Conservation (phyloP, 306 rosid genomes). For the Elaeagnus macrophylla region DNA sequence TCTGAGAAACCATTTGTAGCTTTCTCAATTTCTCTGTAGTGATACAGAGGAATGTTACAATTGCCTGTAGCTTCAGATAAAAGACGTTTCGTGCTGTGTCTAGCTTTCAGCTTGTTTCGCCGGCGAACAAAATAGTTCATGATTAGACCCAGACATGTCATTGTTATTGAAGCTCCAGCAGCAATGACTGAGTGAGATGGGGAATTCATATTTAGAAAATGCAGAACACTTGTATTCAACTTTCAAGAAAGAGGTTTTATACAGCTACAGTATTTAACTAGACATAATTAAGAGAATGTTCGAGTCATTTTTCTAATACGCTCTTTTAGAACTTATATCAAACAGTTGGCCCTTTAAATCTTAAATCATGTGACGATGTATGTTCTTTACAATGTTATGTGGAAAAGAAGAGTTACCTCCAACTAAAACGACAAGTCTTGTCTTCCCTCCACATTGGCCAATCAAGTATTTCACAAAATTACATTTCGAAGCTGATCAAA, state of each 20-base stretch:
- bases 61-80: constrained; percentile 64
- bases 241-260: no score
- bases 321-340: no score
- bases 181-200: constrained; percentile 31
- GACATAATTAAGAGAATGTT: no score
- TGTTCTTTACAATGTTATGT: no score
- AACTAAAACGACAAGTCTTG: constrained; percentile 48
- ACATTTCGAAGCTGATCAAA: constrained; percentile 28
- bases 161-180: constrained; percentile 35
- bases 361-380: no score
- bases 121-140: constrained; percentile 55
- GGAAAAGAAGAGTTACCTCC: constrained; percentile 44
- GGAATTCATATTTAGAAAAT: not conserved
- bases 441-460: constrained; percentile 59
- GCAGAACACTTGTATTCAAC: not conserved
- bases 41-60: constrained; percentile 56
- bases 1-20: constrained; percentile 85
- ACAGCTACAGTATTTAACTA: no score
- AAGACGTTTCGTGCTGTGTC: constrained; percentile 59
- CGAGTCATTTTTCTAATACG: no score
- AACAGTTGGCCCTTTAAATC: no score
- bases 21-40: constrained; percentile 70
- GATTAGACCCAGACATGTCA: constrained; percentile 29
- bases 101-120: constrained; percentile 40
- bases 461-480: constrained; percentile 46